Evolutionary conservation across 768 basidiomycete species (phyloP).

Genomic region (Suillus lakei): DNA sequence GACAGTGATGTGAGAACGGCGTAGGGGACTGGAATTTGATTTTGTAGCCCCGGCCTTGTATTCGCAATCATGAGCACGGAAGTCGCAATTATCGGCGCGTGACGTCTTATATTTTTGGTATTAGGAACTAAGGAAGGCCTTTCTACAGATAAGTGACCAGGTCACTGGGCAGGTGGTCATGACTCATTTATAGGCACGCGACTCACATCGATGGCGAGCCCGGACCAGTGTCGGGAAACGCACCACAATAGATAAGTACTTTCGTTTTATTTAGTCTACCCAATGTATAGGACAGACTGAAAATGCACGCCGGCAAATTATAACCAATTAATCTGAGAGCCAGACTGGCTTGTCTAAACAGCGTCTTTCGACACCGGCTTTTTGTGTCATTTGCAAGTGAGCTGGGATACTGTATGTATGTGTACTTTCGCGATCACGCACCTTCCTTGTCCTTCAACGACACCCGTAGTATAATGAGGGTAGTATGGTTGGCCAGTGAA

Average conservation of each 20-base stretch:
- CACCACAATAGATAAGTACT: background rate
- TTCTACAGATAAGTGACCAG: background rate
- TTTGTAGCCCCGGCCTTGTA: background rate
- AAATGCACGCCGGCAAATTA: no score
- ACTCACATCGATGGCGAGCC: background rate
- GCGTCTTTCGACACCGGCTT: background rate
- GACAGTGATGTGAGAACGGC: background rate
- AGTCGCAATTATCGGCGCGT: slow-evolving; percentile 14
- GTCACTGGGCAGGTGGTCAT: background rate
- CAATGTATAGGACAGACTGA: no score
- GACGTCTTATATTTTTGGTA: slow-evolving; percentile 19
- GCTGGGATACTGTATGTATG: background rate
- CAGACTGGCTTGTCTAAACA: background rate
- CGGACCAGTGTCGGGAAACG: background rate
- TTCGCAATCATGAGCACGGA: slow-evolving; percentile 17
- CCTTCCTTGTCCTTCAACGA: background rate
- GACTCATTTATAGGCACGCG: background rate
- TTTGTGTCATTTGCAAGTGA: background rate
- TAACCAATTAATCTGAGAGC: background rate
- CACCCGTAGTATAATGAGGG: background rate
- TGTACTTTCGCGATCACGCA: background rate
- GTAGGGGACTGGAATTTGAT: background rate
- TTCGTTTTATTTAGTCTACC: background rate
- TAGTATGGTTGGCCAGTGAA: background rate
- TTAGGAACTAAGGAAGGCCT: background rate